Percentiles rank a stretch among this genome's conserved stretches.
These are phyloP conservation scores for Musa beccarii DNA, from an alignment of 176 grass and related monocot genomes.

Conservation along the genomic window DNA sequence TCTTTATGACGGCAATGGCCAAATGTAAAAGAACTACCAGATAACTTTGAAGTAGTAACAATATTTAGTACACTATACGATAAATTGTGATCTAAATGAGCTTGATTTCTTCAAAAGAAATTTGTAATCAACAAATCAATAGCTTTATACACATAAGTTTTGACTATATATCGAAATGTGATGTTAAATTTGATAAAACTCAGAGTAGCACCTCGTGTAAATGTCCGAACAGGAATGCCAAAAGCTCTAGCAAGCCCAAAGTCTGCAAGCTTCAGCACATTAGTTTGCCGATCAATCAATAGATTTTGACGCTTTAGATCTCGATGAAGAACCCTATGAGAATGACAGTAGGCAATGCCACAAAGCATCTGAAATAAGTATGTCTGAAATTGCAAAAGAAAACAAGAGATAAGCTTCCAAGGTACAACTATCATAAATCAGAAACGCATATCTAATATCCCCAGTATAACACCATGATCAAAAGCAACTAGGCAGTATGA, in stretches of 20 bases:
- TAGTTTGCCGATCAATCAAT: conserved; percentile 56
- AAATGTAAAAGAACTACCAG: too few relatives aligned
- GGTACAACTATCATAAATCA: neutral
- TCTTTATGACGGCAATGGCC: too few relatives aligned
- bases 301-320: conserved; percentile 90
- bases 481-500: too few relatives aligned
- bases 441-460: too few relatives aligned
- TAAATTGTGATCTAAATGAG: too few relatives aligned
- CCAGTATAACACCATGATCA: too few relatives aligned
- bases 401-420: neutral
- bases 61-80: too few relatives aligned
- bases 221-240: conserved; percentile 63
- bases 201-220: conserved; percentile 46
- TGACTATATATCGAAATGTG: neutral
- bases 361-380: conserved; percentile 74
- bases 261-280: conserved; percentile 72
- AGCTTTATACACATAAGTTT: neutral
- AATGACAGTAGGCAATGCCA: conserved; percentile 79
- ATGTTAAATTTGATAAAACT: neutral
- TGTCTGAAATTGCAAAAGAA: conserved; percentile 16
- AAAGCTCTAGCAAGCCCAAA: conserved; percentile 81
- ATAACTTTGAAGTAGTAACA: too few relatives aligned
- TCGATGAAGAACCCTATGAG: conserved; percentile 70
- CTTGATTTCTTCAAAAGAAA: too few relatives aligned
- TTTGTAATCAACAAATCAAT: neutral